Evolutionary conservation across 202 grass and related monocot genomes (phyloP), one percentile per base, ranked within the genome.

Genomic region (Carex sylvatica): DNA sequence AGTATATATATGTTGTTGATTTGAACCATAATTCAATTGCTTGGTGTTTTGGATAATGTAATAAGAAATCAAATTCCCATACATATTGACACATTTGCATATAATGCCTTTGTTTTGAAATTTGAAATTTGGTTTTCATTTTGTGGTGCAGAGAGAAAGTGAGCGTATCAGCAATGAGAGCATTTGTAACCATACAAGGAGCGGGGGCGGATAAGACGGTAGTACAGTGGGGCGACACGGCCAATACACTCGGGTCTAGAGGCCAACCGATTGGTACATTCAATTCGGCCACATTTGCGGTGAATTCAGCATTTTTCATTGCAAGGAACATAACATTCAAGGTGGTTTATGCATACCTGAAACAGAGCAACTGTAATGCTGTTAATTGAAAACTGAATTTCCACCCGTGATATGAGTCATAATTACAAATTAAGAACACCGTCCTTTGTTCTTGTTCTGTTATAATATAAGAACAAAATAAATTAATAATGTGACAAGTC

Each of bases 301-400:
- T 96, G 20, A 96, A 96, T 86, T 83, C 93, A 30, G 87, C 86
- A 28, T 96, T 88, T 89, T 99, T 99, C 86, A 83, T 99, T 51
- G 96, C 96, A 61, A 99, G 81, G 89, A 96, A 99, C 91, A 90
- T 97, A 58, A 97, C 91, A 0, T 97, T 97, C 86, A 97, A 90
- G 91, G 94, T 97, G 84, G 73, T 46, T 33, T 15, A 65, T 36
- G 33, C 33, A 62, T 65, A 59, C 40, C 40, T 80, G 78, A 80
- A 80, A 80, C 55, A 80, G 56, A 80, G 19, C 78, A 80, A 80
- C 58, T 80, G 6, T 22, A 65, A 80, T 77, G 24, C 49, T 76
- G 72, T 55, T 76, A 80, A 56, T 64, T 80, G 9, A 80, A 63
- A 61, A 26, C 64, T 46, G 15, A 55, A 80, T 7, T 42, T 15